phyloP scores from a whole-genome alignment of 116 monocot species.

The Phalaenopsis hybrid region DNA sequence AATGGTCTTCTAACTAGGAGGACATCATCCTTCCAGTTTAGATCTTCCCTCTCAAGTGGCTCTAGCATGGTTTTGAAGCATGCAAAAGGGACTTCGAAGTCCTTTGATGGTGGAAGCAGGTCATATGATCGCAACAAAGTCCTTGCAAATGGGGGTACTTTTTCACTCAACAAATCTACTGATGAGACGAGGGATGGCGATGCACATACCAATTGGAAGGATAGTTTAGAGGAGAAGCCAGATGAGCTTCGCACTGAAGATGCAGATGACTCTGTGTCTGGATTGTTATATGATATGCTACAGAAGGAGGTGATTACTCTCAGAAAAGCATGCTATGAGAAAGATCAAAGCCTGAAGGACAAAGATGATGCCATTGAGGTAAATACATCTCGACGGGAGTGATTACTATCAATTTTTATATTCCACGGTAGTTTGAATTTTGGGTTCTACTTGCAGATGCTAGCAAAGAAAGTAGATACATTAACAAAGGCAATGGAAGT shows the following conservation, averaged over 20 bases:
- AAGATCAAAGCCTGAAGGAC: slow-evolving; percentile 56
- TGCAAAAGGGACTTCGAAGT: slow-evolving; percentile 91
- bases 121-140: slow-evolving; percentile 62
- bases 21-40: slow-evolving; percentile 65
- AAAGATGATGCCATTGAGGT: slow-evolving; percentile 73
- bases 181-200: slow-evolving; percentile 22
- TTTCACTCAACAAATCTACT: slow-evolving; percentile 43
- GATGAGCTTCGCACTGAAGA: slow-evolving; percentile 17
- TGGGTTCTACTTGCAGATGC: slow-evolving; percentile 24
- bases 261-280: slow-evolving; percentile 38
- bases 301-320: slow-evolving; percentile 50
- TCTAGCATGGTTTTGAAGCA: slow-evolving; percentile 65
- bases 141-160: slow-evolving; percentile 42
- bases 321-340: slow-evolving; percentile 51
- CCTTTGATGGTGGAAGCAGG: slow-evolving; percentile 94
- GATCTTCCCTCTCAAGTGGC: slow-evolving; percentile 62
- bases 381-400: slow-evolving; percentile 1
- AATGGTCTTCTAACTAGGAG: slow-evolving; percentile 70
- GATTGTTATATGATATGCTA: slow-evolving; percentile 50
- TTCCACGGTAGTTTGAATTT: background rate
- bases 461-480: slow-evolving; percentile 65
- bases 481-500: slow-evolving; percentile 63
- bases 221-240: slow-evolving; percentile 24
- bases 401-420: background rate
- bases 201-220: slow-evolving; percentile 25